A percentile compares a stretch with the other conserved stretches of the same genome.
Conservation (phyloP, 768 basidiomycete species). For the Russula compacta region DNA sequence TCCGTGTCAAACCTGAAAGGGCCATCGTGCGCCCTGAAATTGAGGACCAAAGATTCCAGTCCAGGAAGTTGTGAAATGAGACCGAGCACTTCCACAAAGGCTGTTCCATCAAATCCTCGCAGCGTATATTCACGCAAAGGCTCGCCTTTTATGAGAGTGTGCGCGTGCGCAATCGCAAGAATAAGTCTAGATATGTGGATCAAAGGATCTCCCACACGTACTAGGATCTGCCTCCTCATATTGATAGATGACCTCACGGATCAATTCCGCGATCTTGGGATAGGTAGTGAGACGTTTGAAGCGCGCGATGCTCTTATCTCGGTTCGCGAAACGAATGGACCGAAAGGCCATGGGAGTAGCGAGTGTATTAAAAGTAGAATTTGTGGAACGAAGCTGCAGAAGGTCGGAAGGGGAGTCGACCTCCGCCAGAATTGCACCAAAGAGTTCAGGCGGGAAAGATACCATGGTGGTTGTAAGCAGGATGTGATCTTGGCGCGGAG, state of each 20-base stretch:
- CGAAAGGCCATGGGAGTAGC: conserved; percentile 7
- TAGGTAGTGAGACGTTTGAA: neutral
- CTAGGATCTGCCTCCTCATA: neutral
- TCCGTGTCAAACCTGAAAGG: neutral
- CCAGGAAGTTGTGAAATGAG: neutral
- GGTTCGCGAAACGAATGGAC: neutral
- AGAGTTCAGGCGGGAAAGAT: neutral
- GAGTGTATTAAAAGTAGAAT: neutral
- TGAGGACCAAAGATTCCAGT: conserved; percentile 1
- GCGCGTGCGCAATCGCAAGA: neutral
- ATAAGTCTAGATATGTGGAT: neutral
- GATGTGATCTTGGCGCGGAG: neutral
- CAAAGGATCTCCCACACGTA: neutral
- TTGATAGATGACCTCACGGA: conserved; percentile 3
- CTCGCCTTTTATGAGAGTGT: neutral
- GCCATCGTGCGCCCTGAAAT: neutral
- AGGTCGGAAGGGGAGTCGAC: neutral
- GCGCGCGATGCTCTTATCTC: neutral
- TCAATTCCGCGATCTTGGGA: neutral
- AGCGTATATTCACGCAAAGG: neutral
- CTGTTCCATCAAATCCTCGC: neutral
- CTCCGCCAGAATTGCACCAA: neutral
- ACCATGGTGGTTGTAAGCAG: conserved; percentile 2
- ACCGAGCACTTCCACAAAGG: neutral
- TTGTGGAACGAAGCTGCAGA: neutral